Percentiles rank a stretch among this genome's conserved stretches.
These are phyloP conservation scores for Phlegmacium glaucopus DNA, from an alignment of 768 basidiomycete genomes.

Conservation along the genomic window DNA sequence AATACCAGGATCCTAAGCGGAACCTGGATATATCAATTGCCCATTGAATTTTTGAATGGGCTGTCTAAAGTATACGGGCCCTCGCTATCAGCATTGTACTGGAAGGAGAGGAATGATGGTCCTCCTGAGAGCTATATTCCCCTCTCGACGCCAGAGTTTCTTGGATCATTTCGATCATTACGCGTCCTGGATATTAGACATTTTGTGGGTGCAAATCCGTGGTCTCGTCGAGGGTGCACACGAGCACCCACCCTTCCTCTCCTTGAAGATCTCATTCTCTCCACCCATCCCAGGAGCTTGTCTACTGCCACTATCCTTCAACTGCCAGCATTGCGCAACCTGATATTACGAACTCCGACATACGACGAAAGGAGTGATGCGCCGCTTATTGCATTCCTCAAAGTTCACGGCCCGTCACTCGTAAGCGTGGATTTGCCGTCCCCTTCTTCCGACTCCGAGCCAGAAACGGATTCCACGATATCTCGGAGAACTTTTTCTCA, in stretches of 20 bases:
- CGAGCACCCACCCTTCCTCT: constrained; percentile 33
- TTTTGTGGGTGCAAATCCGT: constrained; percentile 27
- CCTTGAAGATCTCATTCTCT: constrained; percentile 41
- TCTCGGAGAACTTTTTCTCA: constrained; percentile 24
- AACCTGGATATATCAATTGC: constrained; percentile 42
- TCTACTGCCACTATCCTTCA: constrained; percentile 32
- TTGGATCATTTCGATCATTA: constrained; percentile 38
- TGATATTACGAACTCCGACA: constrained; percentile 36
- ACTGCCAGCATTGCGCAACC: constrained; percentile 40
- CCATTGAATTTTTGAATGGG: constrained; percentile 39
- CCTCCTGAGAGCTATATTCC: constrained; percentile 10
- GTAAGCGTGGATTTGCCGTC: constrained; percentile 37
- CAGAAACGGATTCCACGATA: constrained; percentile 25
- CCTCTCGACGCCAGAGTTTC: constrained; percentile 31
- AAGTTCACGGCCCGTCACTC: constrained; percentile 37
- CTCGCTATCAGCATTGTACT: constrained; percentile 41
- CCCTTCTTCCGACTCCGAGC: constrained; percentile 31
- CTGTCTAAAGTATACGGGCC: constrained; percentile 38
- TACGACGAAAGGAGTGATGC: constrained; percentile 15
- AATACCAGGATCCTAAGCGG: constrained; percentile 44
- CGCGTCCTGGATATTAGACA: constrained; percentile 45
- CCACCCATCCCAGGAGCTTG: constrained; percentile 35
- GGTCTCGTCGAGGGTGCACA: constrained; percentile 10
- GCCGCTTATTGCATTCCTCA: constrained; percentile 35
- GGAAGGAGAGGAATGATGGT: constrained; percentile 33